Percentiles rank a stretch among this genome's conserved stretches.
Evolutionary conservation across 371 early-diverging fungal genomes (phyloP).

Genomic region (Mucor mucedo): DNA sequence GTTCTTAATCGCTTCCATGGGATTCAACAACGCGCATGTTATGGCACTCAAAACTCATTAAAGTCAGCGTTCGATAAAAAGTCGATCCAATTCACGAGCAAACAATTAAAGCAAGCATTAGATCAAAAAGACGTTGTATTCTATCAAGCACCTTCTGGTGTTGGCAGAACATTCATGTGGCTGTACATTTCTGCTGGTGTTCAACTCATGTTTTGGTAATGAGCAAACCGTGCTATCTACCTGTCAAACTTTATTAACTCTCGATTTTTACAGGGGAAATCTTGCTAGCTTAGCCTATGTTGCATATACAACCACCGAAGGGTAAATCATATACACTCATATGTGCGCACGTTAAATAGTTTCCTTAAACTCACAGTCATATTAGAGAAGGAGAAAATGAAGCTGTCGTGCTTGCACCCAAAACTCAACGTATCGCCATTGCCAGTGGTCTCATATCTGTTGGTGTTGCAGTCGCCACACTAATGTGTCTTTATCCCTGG

Average conservation of each 20-base stretch:
- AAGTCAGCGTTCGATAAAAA: conserved; percentile 27
- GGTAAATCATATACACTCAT: conserved; percentile 15
- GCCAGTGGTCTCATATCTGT: conserved; percentile 45
- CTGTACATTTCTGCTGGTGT: conserved; percentile 58
- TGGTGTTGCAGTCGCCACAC: conserved; percentile 48
- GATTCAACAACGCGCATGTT: conserved; percentile 3
- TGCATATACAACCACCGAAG: conserved; percentile 45
- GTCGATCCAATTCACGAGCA: conserved; percentile 31
- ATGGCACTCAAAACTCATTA: conserved; percentile 12
- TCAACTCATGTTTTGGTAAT: conserved; percentile 56
- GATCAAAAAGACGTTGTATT: conserved; percentile 48
- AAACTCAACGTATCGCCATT: conserved; percentile 45
- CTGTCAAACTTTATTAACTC: conserved; percentile 1
- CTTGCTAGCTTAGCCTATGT: conserved; percentile 54
- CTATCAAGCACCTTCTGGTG: conserved; percentile 48
- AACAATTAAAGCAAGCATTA: conserved; percentile 41
- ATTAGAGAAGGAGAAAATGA: conserved; percentile 45
- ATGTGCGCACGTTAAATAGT: too few relatives aligned
- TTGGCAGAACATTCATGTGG: conserved; percentile 43
- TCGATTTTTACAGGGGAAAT: conserved; percentile 45
- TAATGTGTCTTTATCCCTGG: conserved; percentile 61
- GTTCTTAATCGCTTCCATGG: not conserved
- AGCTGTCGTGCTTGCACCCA: conserved; percentile 45
- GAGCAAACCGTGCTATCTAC: not conserved
- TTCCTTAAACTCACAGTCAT: not conserved